Evolutionary conservation across 192 early-diverging fungal genomes (phyloP), one percentile per base, ranked within the genome.

Genomic region (Umbelopsis sp.): DNA sequence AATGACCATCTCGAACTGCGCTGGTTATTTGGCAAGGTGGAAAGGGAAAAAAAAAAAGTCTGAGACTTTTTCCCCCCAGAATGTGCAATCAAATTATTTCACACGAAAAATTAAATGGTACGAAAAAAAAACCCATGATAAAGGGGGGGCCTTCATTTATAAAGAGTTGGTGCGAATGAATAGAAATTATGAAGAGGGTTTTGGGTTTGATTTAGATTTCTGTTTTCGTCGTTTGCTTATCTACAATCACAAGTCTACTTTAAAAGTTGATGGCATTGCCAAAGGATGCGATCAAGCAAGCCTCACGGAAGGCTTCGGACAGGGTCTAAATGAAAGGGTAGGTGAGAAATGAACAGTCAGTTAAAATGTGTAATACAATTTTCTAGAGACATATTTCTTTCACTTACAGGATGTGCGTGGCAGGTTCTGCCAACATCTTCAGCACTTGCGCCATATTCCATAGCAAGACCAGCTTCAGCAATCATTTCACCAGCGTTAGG

Each of bases 401-500:
- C 14, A 80, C 79, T 79, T 69, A 85, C 82, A 20, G 95, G 96
- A 80, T 98, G 96, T 43, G 96, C 97, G 81, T 99, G 95, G 84
- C 93, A 96, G 45, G 96, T 98, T 72, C 97, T 92, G 25, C 94
- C 97, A 84, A 99, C 91, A 81, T 99, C 97, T 85, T 99, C 97
- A 67, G 91, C 90, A 51, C 94, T 95, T n/a, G 95, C 97, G 72
- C 95, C 95, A 80, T 99, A 99, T 82, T 99, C 97, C 86, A 99
- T 92, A 66, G 96, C 97, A 50, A 99, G 83, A 54, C 92, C 95
- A 68, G 94, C 96, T 86, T 99, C 97, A 70, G 94, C 95, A 80
- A 99, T 97, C 96, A 99, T 96, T 83, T 99, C 97, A 79, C 97
- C 97, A 70, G 97, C 97, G 82, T 95, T 96, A 66, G 95, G 93